Conservation (phyloP, 2,329 filamentous ascomycete species). For the Magnaporthales sp. region DNA sequence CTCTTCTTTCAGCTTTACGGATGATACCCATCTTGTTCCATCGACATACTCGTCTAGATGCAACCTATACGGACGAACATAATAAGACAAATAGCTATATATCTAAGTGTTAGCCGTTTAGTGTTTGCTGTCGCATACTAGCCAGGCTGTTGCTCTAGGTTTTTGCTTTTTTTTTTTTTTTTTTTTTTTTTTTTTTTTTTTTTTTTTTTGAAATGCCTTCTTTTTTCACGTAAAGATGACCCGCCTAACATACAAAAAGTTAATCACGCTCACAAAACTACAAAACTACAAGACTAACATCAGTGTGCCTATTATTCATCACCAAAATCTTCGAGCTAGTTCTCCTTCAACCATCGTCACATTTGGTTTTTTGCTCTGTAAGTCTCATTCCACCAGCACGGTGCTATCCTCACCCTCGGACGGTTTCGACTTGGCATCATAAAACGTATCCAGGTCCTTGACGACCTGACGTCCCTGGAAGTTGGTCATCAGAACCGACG, state of each 20-base stretch:
- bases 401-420: constrained; percentile 4
- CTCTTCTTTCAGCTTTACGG: neutral
- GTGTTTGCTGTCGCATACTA: neutral
- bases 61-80: neutral
- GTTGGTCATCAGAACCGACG: constrained; percentile 6
- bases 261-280: neutral
- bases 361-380: too few relatives aligned
- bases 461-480: constrained; percentile 7
- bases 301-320: too few relatives aligned
- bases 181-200: neutral
- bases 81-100: neutral
- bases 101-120: neutral
- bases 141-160: too few relatives aligned
- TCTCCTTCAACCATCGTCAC: neutral
- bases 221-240: too few relatives aligned
- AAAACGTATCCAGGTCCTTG: constrained; percentile 7
- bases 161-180: neutral
- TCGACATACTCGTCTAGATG: neutral
- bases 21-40: neutral
- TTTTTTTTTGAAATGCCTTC: neutral
- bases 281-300: neutral
- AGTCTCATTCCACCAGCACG: neutral
- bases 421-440: constrained; percentile 4
- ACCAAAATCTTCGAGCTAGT: too few relatives aligned
- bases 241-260: neutral